Conservation (phyloP, 2,329 filamentous ascomycete species). For the Phoma sp. region DNA sequence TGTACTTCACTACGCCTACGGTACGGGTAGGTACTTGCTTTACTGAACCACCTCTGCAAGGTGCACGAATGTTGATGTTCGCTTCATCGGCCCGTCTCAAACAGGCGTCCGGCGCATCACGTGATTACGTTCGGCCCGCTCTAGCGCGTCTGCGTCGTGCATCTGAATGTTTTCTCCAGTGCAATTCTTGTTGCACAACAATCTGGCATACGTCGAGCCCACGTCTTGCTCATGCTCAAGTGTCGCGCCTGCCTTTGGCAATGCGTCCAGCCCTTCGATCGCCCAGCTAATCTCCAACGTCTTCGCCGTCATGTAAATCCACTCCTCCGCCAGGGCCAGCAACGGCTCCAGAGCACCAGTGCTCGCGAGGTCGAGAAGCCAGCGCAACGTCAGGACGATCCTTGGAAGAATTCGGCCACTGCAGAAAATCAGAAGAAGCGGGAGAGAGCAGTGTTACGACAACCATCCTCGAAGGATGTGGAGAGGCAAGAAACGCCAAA, state of each 20-base stretch:
- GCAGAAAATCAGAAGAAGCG: constrained; percentile 35
- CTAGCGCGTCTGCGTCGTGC: constrained; percentile 14
- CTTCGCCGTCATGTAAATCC: constrained; percentile 33
- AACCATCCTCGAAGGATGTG: constrained; percentile 5
- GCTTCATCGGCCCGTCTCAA: neutral
- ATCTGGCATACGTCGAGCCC: constrained; percentile 13
- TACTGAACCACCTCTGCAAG: constrained; percentile 1
- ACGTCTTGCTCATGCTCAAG: constrained; percentile 50
- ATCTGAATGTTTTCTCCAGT: constrained; percentile 26
- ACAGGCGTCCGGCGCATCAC: constrained; percentile 3
- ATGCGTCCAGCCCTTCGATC: constrained; percentile 53
- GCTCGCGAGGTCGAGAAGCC: constrained; percentile 22
- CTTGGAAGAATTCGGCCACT: constrained; percentile 37
- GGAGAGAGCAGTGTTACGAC: constrained; percentile 28
- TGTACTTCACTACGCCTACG: constrained; percentile 32
- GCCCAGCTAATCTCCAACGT: constrained; percentile 26
- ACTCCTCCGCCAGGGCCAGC: constrained; percentile 23
- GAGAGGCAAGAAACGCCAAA: constrained; percentile 24
- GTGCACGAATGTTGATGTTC: constrained; percentile 5
- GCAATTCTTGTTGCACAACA: neutral
- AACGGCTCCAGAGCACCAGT: constrained; percentile 21
- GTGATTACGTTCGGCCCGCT: constrained; percentile 20
- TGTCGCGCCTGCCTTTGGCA: constrained; percentile 55
- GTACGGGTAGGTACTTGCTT: constrained; percentile 15
- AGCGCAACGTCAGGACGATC: constrained; percentile 23